Base-by-base conservation (phyloP, 2,329 filamentous ascomycete genomes). In the Claviceps quebecensis region DNA sequence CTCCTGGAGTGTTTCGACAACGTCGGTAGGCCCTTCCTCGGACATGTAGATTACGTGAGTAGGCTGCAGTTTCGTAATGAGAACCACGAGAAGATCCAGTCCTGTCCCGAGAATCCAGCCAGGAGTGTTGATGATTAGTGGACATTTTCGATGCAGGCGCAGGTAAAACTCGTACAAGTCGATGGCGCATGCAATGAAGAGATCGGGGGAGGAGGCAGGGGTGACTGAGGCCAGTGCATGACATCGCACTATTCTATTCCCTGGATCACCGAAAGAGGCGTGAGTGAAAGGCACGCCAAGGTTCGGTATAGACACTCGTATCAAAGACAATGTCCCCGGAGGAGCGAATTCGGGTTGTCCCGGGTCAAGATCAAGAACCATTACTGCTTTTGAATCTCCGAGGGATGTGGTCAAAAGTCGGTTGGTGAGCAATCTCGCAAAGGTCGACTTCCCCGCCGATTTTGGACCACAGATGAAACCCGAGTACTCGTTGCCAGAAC, bases 331-430 rank as follows among this genome's bases (percentile, higher is more conserved):
- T 14, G 84, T 80, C 0, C 86, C 86, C 0, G 82, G 77, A 1
- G 82, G 74, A 0, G 77, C 78, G 61, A 84, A 89, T 60, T 90
- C 86, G 2, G 86, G 84, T 59, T 89, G 86, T 0, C 82, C 83
- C 1, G 85, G 84, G 60, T 93, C 86, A 9, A 91, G 71, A 58
- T 93, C 87, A 6, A 93, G 72, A n/a, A 84, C 69, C 51, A 72
- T 57, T 19, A 45, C 50, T 39, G 57, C 14, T 16, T 56, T 55
- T 14, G 44, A 16, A 17, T 52, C 53, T 19, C 57, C 58, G 59
- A 45, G 19, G 8, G 57, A 58, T 2, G 46, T 55, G 3, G 80
- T 84, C n/a, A 87, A 65, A 8, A 87, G 67, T 11, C 78, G 75
- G 59, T 90, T 90, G 8, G 75, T 67, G 2, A 90, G 68, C 4